These are phyloP conservation scores for Neurospora intermedia DNA, from an alignment of 495 filamentous ascomycete genomes.

Conservation along the genomic window DNA sequence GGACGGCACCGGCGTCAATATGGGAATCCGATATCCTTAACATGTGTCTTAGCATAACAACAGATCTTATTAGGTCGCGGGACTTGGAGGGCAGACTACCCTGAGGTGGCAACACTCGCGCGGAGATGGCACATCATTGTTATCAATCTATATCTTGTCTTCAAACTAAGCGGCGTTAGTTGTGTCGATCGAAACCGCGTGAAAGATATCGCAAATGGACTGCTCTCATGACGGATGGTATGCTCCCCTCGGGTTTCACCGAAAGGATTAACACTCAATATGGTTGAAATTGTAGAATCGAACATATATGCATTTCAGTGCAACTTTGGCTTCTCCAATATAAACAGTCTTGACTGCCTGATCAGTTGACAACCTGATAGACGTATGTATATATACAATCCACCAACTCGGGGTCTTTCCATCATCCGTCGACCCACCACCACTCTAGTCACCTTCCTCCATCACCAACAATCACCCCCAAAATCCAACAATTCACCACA, in stretches of 20 bases:
- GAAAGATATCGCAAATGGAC: background rate
- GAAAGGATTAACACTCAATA: background rate
- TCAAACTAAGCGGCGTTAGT: background rate
- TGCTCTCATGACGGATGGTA: background rate
- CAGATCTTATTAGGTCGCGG: background rate
- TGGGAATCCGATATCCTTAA: background rate
- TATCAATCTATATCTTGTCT: background rate
- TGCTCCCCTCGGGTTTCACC: background rate
- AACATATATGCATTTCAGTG: background rate
- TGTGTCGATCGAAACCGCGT: background rate
- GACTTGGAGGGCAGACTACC: background rate
- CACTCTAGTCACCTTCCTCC: slow-evolving; percentile 16
- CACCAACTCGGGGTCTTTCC: background rate
- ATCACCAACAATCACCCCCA: slow-evolving; percentile 70
- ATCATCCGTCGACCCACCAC: background rate
- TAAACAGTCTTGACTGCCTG: background rate
- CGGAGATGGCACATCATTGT: background rate
- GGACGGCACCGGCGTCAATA: background rate
- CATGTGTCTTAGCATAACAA: background rate
- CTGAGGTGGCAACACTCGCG: background rate
- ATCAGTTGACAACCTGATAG: background rate
- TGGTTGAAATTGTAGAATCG: background rate
- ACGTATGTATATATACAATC: background rate
- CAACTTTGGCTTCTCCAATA: background rate
- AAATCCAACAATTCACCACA: slow-evolving; percentile 71